These are phyloP conservation scores for Candida michaelii DNA, from an alignment of 805 yeast species.

Conservation along the genomic window DNA sequence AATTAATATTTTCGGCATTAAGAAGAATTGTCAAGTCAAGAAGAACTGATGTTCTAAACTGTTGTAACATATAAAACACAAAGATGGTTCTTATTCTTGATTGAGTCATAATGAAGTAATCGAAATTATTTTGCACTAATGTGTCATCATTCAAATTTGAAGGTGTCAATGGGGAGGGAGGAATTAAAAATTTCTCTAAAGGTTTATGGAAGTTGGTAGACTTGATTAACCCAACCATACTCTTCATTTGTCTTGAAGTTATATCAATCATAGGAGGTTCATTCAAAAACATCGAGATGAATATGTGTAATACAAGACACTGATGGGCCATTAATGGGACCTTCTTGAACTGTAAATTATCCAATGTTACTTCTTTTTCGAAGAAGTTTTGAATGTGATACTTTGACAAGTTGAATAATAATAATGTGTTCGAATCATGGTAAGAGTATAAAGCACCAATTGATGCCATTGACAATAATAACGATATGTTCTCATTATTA, in stretches of 20 bases:
- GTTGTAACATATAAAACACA: conserved; percentile 49
- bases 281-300: conserved; percentile 56
- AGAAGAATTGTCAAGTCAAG: conserved; percentile 44
- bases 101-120: conserved; percentile 55
- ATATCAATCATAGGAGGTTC: conserved; percentile 50
- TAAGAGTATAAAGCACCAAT: conserved; percentile 86
- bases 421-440: conserved; percentile 72
- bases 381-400: conserved; percentile 64
- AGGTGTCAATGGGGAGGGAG: conserved; percentile 28
- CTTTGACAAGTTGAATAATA: conserved; percentile 66
- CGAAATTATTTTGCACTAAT: conserved; percentile 41
- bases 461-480: conserved; percentile 77
- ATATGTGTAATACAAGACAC: conserved; percentile 54
- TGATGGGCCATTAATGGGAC: conserved; percentile 59
- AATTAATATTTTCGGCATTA: conserved; percentile 45
- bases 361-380: conserved; percentile 49
- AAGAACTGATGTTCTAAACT: conserved; percentile 42
- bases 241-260: conserved; percentile 52
- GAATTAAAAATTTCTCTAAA: conserved; percentile 43
- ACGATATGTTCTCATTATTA: conserved; percentile 54
- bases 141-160: background rate
- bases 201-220: conserved; percentile 54
- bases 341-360: conserved; percentile 49
- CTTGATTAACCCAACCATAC: conserved; percentile 53
- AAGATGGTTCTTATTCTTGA: conserved; percentile 56